Evolutionary conservation across 768 basidiomycete genomes (phyloP).

Genomic region (Rhodotorula paludigena): DNA sequence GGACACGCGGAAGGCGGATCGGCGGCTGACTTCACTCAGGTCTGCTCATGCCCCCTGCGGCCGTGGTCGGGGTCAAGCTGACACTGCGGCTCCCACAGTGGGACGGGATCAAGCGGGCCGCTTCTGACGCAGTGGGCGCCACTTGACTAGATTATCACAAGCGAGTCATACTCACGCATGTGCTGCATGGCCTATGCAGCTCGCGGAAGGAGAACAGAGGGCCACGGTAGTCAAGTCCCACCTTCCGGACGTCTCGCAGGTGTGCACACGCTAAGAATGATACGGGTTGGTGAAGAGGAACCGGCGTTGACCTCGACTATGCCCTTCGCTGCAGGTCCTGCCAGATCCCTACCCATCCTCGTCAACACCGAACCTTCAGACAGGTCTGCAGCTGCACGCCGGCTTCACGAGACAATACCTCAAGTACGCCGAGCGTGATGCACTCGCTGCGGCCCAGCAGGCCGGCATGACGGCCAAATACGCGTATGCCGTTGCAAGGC

Average conservation of each 20-base stretch:
- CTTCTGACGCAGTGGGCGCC: neutral
- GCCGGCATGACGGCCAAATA: neutral
- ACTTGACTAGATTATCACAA: neutral
- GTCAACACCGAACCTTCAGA: neutral
- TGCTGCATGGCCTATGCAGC: no score
- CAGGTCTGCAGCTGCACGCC: neutral
- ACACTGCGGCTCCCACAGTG: neutral
- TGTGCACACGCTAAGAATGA: no score
- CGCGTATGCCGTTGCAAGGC: neutral
- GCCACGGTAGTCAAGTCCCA: neutral
- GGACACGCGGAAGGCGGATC: neutral
- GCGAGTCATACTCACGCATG: no score
- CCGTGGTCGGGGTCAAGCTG: neutral
- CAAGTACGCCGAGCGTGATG: neutral
- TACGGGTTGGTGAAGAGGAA: no score
- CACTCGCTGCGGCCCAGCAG: neutral
- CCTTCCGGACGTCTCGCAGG: neutral
- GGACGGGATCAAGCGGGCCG: neutral
- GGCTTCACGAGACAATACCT: neutral
- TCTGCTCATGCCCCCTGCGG: neutral
- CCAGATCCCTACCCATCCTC: neutral
- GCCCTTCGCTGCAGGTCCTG: neutral
- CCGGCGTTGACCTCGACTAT: neutral
- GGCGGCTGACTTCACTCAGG: neutral
- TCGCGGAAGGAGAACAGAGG: neutral